Evolutionary conservation across 805 yeast species (phyloP).

Genomic region (Yamadazyma scolyti): DNA sequence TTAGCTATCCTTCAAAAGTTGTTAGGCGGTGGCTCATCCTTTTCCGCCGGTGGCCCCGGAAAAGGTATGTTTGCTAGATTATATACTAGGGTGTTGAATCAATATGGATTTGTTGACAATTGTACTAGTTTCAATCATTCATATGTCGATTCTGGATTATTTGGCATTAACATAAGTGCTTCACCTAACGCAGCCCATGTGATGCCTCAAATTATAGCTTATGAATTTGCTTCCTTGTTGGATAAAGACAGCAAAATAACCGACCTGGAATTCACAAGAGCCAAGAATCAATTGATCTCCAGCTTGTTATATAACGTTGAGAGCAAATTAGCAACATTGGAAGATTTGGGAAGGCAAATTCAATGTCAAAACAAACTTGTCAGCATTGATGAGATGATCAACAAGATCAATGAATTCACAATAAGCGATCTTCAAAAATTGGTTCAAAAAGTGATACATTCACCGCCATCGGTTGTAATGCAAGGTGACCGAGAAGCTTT

Average conservation of each 20-base stretch:
- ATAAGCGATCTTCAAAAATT: conserved; percentile 66
- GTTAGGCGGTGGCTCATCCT: conserved; percentile 96
- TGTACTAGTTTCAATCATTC: conserved; percentile 87
- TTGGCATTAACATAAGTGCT: conserved; percentile 84
- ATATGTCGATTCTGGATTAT: conserved; percentile 84
- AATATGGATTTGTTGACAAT: conserved; percentile 85
- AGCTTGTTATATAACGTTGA: conserved; percentile 91
- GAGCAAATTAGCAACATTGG: conserved; percentile 88
- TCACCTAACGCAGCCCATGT: conserved; percentile 83
- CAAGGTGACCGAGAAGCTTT: conserved; percentile 84
- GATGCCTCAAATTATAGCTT: conserved; percentile 71
- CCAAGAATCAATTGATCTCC: conserved; percentile 87
- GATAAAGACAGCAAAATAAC: conserved; percentile 47
- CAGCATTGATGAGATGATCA: conserved; percentile 77
- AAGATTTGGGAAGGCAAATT: conserved; percentile 93
- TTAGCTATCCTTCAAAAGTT: conserved; percentile 85
- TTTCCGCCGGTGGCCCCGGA: conserved; percentile 98
- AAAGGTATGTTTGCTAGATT: conserved; percentile 97
- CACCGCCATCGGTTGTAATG: conserved; percentile 81
- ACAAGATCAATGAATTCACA: conserved; percentile 64
- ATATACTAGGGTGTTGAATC: conserved; percentile 87
- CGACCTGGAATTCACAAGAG: conserved; percentile 74
- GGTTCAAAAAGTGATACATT: conserved; percentile 72
- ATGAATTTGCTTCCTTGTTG: conserved; percentile 33
- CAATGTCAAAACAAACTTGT: conserved; percentile 77